phyloP scores from a whole-genome alignment of 768 basidiomycete species.

The Galerina marginata region DNA sequence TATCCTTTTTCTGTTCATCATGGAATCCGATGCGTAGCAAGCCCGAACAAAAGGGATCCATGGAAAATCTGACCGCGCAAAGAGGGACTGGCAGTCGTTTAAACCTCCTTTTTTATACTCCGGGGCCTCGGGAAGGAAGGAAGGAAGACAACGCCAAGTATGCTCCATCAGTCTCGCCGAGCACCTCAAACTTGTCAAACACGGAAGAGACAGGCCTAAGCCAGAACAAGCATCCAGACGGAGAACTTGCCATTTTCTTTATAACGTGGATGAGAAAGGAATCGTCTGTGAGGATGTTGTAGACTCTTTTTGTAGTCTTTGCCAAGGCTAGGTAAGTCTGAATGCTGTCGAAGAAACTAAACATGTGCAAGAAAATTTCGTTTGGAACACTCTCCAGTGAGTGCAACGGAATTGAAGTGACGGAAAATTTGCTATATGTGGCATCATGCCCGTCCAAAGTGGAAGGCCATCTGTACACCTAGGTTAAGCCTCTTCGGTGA shows the following conservation, averaged over 20 bases:
- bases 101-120: too few species aligned
- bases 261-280: neutral
- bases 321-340: neutral
- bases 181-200: too few species aligned
- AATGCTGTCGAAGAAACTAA: neutral
- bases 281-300: neutral
- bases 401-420: neutral
- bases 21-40: neutral
- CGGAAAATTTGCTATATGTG: neutral
- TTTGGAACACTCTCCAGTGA: neutral
- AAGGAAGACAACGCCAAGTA: neutral
- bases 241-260: neutral
- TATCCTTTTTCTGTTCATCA: conserved; percentile 5
- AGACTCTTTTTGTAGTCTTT: neutral
- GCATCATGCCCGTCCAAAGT: too few species aligned
- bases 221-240: conserved; percentile 3
- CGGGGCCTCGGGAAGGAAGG: neutral
- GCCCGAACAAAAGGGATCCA: neutral
- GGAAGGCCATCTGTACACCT: neutral
- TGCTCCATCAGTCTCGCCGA: neutral
- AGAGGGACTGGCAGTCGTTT: neutral
- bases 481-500: too few species aligned
- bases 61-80: neutral
- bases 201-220: neutral
- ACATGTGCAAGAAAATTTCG: neutral